phyloP scores from a whole-genome alignment of 495 filamentous ascomycete species.

The Niebla homalea region DNA sequence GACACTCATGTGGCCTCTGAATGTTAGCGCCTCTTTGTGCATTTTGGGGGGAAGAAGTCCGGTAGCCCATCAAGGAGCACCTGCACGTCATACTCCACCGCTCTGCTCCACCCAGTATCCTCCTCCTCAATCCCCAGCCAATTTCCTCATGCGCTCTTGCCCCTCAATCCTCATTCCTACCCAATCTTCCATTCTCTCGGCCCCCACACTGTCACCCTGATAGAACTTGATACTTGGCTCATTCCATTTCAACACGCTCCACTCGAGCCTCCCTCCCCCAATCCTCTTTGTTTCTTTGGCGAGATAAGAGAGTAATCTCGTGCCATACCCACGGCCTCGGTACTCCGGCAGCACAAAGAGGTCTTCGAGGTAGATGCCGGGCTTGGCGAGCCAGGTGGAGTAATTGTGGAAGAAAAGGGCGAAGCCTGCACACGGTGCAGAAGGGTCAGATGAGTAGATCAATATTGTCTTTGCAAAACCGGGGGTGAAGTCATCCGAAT shows the following conservation, averaged over 20 bases:
- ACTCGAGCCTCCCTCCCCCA: constrained; percentile 68
- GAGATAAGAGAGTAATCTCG: constrained; percentile 56
- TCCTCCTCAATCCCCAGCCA: background rate
- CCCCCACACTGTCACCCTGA: constrained; percentile 48
- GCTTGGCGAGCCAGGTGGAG: constrained; percentile 70
- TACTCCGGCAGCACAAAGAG: constrained; percentile 64
- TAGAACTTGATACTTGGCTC: constrained; percentile 83
- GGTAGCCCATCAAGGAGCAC: no score
- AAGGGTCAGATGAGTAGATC: constrained; percentile 18
- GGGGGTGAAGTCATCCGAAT: constrained; percentile 10
- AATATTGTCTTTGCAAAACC: constrained; percentile 23
- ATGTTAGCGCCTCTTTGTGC: no score
- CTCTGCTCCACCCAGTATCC: background rate
- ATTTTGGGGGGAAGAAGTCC: no score
- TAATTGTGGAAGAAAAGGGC: constrained; percentile 63
- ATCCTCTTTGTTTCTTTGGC: constrained; percentile 58
- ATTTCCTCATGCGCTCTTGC: constrained; percentile 26
- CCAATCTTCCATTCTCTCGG: constrained; percentile 76
- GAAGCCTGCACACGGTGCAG: constrained; percentile 37
- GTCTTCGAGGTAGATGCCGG: constrained; percentile 92
- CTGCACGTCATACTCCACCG: no score
- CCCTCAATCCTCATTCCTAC: constrained; percentile 80
- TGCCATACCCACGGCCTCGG: constrained; percentile 67
- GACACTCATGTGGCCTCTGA: no score
- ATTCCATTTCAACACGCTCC: constrained; percentile 88